Percentiles rank a stretch among this genome's conserved stretches.
Conservation (phyloP, 1,284 basidiomycete species). For the Irpex sp. region DNA sequence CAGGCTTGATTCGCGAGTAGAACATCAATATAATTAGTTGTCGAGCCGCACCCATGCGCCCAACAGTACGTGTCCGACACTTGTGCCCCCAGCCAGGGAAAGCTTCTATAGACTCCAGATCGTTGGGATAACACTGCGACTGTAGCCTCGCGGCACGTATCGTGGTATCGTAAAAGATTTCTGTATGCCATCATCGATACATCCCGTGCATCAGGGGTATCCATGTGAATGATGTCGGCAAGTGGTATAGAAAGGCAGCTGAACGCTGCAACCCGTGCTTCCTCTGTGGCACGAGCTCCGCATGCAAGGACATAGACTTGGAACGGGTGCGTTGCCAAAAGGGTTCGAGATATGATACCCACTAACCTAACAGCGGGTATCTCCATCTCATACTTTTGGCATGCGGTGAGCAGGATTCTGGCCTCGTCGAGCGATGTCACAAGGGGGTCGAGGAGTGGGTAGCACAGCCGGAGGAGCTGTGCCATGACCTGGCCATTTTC, state of each 20-base stretch:
- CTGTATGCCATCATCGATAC: not conserved
- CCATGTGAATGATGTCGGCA: not conserved
- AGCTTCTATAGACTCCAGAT: too few relatives aligned
- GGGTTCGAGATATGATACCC: not conserved
- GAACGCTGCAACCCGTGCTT: not conserved
- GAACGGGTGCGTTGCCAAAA: not conserved
- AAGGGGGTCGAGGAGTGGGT: not conserved
- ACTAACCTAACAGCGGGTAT: not conserved
- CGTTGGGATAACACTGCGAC: too few relatives aligned
- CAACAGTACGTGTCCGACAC: too few relatives aligned
- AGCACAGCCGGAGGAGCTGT: not conserved
- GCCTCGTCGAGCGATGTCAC: not conserved
- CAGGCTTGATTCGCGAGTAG: too few relatives aligned
- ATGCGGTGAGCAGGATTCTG: not conserved
- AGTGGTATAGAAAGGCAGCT: not conserved
- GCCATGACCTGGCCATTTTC: not conserved
- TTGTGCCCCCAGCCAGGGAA: too few relatives aligned
- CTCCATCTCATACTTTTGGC: constrained; percentile 1
- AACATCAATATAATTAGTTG: too few relatives aligned
- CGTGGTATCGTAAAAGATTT: too few relatives aligned
- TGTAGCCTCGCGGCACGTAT: too few relatives aligned
- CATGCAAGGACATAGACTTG: not conserved
- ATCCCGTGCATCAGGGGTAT: not conserved
- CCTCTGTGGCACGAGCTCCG: not conserved
- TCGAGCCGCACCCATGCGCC: too few relatives aligned